These are phyloP conservation scores for Apiospora pterosperma DNA, from an alignment of 2,329 filamentous ascomycete genomes.

Conservation along the genomic window DNA sequence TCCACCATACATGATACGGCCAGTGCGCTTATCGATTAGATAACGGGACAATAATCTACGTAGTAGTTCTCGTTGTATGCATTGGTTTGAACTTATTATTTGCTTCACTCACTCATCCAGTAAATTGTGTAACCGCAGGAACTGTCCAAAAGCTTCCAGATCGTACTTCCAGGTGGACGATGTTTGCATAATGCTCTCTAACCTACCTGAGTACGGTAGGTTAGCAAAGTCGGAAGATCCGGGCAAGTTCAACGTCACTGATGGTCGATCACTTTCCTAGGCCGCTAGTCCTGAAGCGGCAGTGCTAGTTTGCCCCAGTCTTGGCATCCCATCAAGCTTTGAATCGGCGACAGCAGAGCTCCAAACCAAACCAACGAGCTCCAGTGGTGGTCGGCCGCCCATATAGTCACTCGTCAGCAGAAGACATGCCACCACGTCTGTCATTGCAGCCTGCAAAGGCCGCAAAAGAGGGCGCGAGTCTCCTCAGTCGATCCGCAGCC, in stretches of 20 bases:
- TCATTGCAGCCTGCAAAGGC: conserved; percentile 23
- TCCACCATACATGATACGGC: neutral
- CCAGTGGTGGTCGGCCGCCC: too few relatives aligned
- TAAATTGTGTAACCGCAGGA: too few relatives aligned
- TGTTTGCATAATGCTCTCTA: too few relatives aligned
- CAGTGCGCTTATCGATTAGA: neutral
- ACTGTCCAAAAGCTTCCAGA: too few relatives aligned
- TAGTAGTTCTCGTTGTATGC: too few relatives aligned
- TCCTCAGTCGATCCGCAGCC: neutral
- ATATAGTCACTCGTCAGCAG: neutral
- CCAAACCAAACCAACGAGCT: too few relatives aligned
- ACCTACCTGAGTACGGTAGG: too few relatives aligned
- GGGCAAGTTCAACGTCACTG: neutral
- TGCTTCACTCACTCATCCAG: too few relatives aligned
- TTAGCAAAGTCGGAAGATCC: neutral
- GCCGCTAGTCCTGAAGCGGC: neutral
- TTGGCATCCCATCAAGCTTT: neutral
- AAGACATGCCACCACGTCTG: conserved; percentile 27
- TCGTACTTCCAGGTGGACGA: too few relatives aligned
- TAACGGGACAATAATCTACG: neutral
- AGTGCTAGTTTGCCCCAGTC: neutral
- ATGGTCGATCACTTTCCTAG: neutral
- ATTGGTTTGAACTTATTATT: too few relatives aligned
- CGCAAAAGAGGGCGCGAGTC: neutral
- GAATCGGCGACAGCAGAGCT: neutral